Conservation (phyloP, 2,329 filamentous ascomycete genomes). For the Tolypocladium album region DNA sequence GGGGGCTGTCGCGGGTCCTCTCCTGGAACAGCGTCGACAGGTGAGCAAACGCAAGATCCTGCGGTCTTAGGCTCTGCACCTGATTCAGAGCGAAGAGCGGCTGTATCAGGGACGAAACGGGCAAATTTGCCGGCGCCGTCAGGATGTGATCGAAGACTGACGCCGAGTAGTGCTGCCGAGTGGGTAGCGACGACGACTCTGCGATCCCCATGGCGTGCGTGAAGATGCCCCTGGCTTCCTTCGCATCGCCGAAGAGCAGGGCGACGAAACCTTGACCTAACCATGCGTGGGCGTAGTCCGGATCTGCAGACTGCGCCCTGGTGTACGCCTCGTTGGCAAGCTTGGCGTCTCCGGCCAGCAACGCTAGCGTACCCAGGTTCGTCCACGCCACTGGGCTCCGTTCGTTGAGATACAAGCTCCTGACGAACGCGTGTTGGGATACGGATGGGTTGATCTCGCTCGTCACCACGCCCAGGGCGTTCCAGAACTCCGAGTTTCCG, state of each 20-base stretch:
- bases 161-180: slow-evolving; percentile 68
- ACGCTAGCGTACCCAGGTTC: slow-evolving; percentile 77
- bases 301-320: slow-evolving; percentile 84
- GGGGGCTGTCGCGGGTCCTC: slow-evolving; percentile 57
- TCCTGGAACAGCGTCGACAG: slow-evolving; percentile 74
- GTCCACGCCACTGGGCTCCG: slow-evolving; percentile 78
- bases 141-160: slow-evolving; percentile 76
- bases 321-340: slow-evolving; percentile 89
- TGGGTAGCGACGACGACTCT: slow-evolving; percentile 61
- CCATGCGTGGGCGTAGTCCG: slow-evolving; percentile 90
- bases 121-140: slow-evolving; percentile 37
- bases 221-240: slow-evolving; percentile 75
- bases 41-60: slow-evolving; percentile 64
- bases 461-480: slow-evolving; percentile 84
- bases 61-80: slow-evolving; percentile 58
- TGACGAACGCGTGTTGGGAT: slow-evolving; percentile 84
- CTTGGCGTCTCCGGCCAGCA: slow-evolving; percentile 72
- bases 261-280: slow-evolving; percentile 84
- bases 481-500: slow-evolving; percentile 95
- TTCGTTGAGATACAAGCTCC: slow-evolving; percentile 89
- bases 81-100: slow-evolving; percentile 85
- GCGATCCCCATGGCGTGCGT: slow-evolving; percentile 92
- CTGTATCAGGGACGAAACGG: slow-evolving; percentile 59
- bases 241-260: slow-evolving; percentile 59
- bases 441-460: slow-evolving; percentile 77